Conservation (phyloP, 495 filamentous ascomycete species). For the Podospora comata region DNA sequence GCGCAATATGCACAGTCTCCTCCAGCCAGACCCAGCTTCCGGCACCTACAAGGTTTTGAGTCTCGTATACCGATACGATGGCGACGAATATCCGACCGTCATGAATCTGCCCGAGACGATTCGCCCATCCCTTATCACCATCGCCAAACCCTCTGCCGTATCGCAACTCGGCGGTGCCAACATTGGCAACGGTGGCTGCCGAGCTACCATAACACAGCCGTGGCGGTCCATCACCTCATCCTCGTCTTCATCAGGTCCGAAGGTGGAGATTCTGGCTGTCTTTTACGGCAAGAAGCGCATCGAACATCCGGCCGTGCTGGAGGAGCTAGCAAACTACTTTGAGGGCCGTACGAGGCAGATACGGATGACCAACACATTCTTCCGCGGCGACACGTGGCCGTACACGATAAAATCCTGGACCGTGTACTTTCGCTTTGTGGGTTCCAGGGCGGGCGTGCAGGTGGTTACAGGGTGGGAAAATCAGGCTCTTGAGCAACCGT, state of each 20-base stretch:
- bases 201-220: slow-evolving; percentile 9
- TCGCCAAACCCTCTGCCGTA: not conserved
- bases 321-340: slow-evolving; percentile 24
- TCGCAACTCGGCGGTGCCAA: not conserved
- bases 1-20: slow-evolving; percentile 17
- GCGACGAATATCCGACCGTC: slow-evolving; percentile 4
- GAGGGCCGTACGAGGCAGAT: slow-evolving; percentile 28
- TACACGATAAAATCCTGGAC: slow-evolving; percentile 28
- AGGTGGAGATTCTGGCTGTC: slow-evolving; percentile 28
- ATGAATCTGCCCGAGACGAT: slow-evolving; percentile 13
- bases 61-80: slow-evolving; percentile 27
- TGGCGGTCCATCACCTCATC: slow-evolving; percentile 11
- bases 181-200: not conserved
- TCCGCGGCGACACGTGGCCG: slow-evolving; percentile 27
- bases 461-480: slow-evolving; percentile 32
- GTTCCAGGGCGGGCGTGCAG: slow-evolving; percentile 23
- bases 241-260: slow-evolving; percentile 8
- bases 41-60: slow-evolving; percentile 23
- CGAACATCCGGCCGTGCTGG: slow-evolving; percentile 24
- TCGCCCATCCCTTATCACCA: slow-evolving; percentile 5
- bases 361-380: slow-evolving; percentile 29
- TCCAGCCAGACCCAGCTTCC: slow-evolving; percentile 26
- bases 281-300: slow-evolving; percentile 25
- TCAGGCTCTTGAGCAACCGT: slow-evolving; percentile 29
- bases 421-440: slow-evolving; percentile 28